A percentile compares a stretch with the other conserved stretches of the same genome.
Evolutionary conservation across 1,139 yeast genomes (phyloP).

Genomic region (Kurtzmaniella natalensis): DNA sequence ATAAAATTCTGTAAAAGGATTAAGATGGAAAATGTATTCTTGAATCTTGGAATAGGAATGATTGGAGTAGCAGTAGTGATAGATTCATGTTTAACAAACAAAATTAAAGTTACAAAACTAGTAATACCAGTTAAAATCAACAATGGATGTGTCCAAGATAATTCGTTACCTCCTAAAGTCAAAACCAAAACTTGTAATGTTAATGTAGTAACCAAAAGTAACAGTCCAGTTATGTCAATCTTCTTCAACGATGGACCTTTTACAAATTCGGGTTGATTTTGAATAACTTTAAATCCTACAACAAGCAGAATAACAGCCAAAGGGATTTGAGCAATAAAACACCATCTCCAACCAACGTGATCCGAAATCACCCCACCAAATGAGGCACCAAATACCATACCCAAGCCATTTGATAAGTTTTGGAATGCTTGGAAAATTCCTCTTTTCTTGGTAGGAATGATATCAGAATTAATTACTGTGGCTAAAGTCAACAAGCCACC

Average conservation of each 20-base stretch:
- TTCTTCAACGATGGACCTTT: conserved; percentile 7
- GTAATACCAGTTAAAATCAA: conserved; percentile 11
- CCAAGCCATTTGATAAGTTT: conserved; percentile 21
- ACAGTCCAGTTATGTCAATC: conserved; percentile 19
- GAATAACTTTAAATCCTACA: conserved; percentile 15
- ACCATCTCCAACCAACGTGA: conserved; percentile 26
- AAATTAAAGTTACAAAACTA: conserved; percentile 11
- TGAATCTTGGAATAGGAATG: conserved; percentile 28
- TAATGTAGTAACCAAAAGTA: conserved; percentile 18
- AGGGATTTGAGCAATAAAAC: conserved; percentile 16
- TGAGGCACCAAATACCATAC: conserved; percentile 23
- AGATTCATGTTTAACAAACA: conserved; percentile 18
- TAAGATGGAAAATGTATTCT: conserved; percentile 18
- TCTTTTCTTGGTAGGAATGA: conserved; percentile 22
- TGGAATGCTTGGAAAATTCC: conserved; percentile 25
- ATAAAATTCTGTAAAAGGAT: conserved; percentile 26
- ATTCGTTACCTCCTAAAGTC: conserved; percentile 21
- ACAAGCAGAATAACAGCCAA: conserved; percentile 15
- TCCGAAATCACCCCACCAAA: conserved; percentile 21
- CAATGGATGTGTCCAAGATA: conserved; percentile 16
- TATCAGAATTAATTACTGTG: conserved; percentile 26
- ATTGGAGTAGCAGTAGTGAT: conserved; percentile 31
- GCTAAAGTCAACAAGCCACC: conserved; percentile 27
- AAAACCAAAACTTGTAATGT: conserved; percentile 25
- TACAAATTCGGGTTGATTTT: conserved; percentile 15